Percentiles rank a stretch among this genome's conserved stretches.
Conservation (phyloP, 2,329 filamentous ascomycete species). For the Pseudocercospora musae region DNA sequence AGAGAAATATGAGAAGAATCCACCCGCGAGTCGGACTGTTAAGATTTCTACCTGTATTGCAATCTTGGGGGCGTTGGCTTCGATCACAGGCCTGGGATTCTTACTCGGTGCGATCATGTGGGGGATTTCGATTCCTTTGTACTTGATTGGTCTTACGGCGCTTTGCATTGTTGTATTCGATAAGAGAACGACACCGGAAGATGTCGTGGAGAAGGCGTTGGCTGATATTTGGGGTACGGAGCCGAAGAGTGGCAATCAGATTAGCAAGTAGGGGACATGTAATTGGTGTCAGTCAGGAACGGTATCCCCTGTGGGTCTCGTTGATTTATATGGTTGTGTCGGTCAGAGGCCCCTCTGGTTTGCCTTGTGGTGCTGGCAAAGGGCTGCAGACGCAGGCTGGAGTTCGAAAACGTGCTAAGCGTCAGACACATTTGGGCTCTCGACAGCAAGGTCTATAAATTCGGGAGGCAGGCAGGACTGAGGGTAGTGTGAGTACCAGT, state of each 20-base stretch:
- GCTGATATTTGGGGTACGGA: not conserved
- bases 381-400: no score
- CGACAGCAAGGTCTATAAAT: no score
- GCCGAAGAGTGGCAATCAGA: not conserved
- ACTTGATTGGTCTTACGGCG: not conserved
- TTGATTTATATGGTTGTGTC: no score
- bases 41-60: not conserved
- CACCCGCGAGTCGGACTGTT: not conserved
- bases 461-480: no score
- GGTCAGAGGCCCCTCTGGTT: no score
- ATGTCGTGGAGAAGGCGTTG: not conserved
- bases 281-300: no score
- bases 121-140: not conserved
- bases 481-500: no score
- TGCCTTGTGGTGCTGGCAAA: no score
- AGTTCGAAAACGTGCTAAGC: no score
- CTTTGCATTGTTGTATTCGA: not conserved
- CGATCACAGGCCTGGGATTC: not conserved
- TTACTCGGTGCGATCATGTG: not conserved
- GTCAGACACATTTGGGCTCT: no score
- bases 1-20: not conserved
- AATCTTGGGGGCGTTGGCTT: not conserved
- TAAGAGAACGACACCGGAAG: not conserved
- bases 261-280: not conserved
- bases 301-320: no score